phyloP scores from a whole-genome alignment of 805 yeast species.

The Nematodospora valgi region DNA sequence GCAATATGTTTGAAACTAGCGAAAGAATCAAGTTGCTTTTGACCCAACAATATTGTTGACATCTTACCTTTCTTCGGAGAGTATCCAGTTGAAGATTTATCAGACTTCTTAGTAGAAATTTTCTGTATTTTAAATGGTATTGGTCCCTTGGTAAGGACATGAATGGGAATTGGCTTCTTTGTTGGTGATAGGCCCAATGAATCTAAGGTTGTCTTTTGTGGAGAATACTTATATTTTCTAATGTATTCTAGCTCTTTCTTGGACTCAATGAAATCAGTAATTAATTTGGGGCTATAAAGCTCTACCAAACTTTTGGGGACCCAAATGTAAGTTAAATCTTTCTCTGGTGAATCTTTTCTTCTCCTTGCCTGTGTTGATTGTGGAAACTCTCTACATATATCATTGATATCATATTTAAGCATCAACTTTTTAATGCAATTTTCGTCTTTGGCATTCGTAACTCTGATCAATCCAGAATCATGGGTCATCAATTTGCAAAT shows the following conservation, averaged over 20 bases:
- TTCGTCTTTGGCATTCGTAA: conserved; percentile 13
- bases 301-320: conserved; percentile 18
- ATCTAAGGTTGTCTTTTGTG: conserved; percentile 4
- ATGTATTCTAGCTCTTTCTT: conserved; percentile 2
- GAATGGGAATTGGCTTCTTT: conserved; percentile 1
- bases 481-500: conserved; percentile 1
- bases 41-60: neutral
- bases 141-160: too few species aligned
- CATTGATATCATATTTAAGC: conserved; percentile 15
- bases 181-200: conserved; percentile 1
- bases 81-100: too few species aligned
- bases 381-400: conserved; percentile 7
- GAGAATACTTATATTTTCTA: conserved; percentile 1
- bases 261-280: conserved; percentile 9
- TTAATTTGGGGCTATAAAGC: conserved; percentile 13
- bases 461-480: neutral
- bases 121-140: too few species aligned
- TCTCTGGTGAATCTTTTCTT: neutral
- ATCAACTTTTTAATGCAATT: conserved; percentile 16
- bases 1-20: too few species aligned
- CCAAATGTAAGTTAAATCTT: conserved; percentile 13
- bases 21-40: conserved; percentile 1
- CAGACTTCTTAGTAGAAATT: too few species aligned
- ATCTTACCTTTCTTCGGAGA: too few species aligned
- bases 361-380: conserved; percentile 2